Conservation (phyloP, 228 moss, liverwort and hornwort genomes). For the Sphagnum magellanicum region DNA sequence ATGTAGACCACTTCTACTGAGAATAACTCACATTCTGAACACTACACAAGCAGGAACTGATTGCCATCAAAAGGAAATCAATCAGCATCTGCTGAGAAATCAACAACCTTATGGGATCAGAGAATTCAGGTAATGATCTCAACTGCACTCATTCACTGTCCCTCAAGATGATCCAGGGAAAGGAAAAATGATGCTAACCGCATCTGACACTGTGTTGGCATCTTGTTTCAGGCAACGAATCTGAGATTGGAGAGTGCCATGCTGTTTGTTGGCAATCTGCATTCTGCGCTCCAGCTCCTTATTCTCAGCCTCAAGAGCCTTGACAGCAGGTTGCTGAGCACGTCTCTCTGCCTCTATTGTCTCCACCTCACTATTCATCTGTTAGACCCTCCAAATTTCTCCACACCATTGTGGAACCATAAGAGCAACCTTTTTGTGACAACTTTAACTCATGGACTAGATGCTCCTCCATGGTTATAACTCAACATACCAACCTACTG, state of each 20-base stretch:
- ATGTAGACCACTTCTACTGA: background rate
- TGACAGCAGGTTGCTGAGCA: slow-evolving; percentile 57
- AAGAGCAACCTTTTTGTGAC: slow-evolving; percentile 4
- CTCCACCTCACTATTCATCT: slow-evolving; percentile 43
- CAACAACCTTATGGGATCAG: no score
- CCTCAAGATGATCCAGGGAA: no score
- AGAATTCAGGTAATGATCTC: no score
- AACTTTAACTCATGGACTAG: background rate
- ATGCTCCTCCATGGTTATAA: background rate
- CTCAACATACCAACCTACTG: no score
- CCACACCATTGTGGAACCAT: background rate
- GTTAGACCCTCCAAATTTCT: background rate
- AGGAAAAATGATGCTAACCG: slow-evolving; percentile 20
- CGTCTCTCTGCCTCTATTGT: slow-evolving; percentile 58
- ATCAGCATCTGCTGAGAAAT: no score
- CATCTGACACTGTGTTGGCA: slow-evolving; percentile 54
- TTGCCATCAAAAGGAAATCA: no score
- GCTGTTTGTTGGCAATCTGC: slow-evolving; percentile 66
- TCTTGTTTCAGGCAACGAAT: slow-evolving; percentile 72
- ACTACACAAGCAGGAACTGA: background rate
- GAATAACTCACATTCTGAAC: background rate
- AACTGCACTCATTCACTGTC: no score
- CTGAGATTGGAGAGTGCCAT: slow-evolving; percentile 54
- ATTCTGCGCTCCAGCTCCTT: slow-evolving; percentile 61
- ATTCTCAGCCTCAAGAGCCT: slow-evolving; percentile 53